Conservation (phyloP, 768 basidiomycete genomes). For the Termitomyces sp. region DNA sequence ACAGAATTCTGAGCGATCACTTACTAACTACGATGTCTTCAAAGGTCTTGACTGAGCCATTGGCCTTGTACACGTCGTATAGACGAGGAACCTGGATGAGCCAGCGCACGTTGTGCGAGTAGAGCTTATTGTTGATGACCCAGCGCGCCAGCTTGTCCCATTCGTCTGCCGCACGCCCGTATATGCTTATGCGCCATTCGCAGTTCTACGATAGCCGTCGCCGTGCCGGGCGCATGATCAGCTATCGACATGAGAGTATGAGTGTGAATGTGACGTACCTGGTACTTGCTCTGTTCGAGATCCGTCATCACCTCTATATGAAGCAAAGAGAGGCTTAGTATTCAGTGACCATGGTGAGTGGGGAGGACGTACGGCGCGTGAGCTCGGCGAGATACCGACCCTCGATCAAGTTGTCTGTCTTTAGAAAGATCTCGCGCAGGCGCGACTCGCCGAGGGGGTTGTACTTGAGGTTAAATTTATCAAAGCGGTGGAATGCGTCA, state of each 20-base stretch:
- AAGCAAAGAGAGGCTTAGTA: background rate
- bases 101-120: conserved; percentile 97
- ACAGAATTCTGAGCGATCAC: background rate
- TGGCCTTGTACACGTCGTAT: conserved; percentile 93
- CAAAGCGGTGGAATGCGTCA: conserved; percentile 97
- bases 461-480: conserved; percentile 97
- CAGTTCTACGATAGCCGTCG: conserved; percentile 59
- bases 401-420: conserved; percentile 93
- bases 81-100: conserved; percentile 92
- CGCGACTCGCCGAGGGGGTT: conserved; percentile 54
- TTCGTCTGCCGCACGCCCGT: conserved; percentile 75
- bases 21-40: conserved; percentile 86
- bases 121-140: conserved; percentile 90
- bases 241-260: too few relatives aligned
- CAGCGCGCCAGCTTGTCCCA: conserved; percentile 99
- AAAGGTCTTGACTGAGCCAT: conserved; percentile 77
- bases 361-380: conserved; percentile 60
- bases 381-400: conserved; percentile 94
- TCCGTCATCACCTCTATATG: conserved; percentile 92
- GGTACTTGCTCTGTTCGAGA: conserved; percentile 97
- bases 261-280: conserved; percentile 48
- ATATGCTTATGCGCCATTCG: conserved; percentile 97
- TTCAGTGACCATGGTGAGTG: background rate
- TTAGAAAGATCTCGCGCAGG: conserved; percentile 90
- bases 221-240: too few relatives aligned